Evolutionary conservation across 2,329 filamentous ascomycete species (phyloP).

Genomic region (Penicillium brasilianum): DNA sequence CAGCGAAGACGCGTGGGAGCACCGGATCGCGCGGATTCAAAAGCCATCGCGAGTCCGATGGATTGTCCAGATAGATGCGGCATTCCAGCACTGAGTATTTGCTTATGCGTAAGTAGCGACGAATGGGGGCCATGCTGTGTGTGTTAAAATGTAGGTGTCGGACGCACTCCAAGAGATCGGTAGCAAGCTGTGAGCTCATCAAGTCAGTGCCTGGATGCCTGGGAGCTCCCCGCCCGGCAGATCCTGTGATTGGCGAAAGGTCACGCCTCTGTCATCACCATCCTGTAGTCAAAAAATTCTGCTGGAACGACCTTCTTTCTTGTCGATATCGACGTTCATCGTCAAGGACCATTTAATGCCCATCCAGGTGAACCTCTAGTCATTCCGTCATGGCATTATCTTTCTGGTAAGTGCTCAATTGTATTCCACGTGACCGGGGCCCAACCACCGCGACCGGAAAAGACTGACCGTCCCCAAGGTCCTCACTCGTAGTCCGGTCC

Average conservation of each 20-base stretch:
- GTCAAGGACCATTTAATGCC: neutral
- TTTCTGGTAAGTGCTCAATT: neutral
- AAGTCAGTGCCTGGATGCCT: conserved; percentile 15
- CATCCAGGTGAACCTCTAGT: neutral
- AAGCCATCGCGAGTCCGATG: conserved; percentile 80
- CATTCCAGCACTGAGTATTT: conserved; percentile 96
- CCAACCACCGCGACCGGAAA: conserved; percentile 23
- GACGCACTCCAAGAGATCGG: neutral
- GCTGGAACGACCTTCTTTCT: neutral
- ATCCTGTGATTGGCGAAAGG: conserved; percentile 26
- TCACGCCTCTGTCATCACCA: conserved; percentile 11
- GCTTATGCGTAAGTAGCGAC: conserved; percentile 87
- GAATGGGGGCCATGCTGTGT: conserved; percentile 77
- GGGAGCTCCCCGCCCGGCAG: conserved; percentile 22
- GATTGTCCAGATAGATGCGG: conserved; percentile 93
- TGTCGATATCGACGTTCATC: neutral
- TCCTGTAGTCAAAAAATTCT: neutral
- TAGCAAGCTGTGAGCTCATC: conserved; percentile 19
- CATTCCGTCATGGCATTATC: neutral
- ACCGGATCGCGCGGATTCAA: conserved; percentile 77
- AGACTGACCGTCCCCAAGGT: conserved; percentile 39
- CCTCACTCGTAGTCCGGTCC: conserved; percentile 32
- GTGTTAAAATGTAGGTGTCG: neutral
- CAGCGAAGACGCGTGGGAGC: conserved; percentile 81
- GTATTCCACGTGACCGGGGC: conserved; percentile 20